Base-by-base conservation (phyloP, 2,329 filamentous ascomycete genomes). In the Curvularia sp. region DNA sequence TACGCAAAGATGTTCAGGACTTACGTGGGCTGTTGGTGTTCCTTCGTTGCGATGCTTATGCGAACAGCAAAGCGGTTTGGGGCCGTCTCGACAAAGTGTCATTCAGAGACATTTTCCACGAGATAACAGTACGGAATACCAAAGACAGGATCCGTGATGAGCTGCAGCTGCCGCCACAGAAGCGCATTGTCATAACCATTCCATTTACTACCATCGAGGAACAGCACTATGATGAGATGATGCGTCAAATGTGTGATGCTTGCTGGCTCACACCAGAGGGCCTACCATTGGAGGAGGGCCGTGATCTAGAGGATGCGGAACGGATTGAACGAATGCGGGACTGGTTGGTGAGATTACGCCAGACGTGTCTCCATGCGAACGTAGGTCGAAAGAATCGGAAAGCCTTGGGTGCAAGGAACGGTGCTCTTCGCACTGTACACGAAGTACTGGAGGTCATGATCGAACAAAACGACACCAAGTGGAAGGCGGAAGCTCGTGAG, bases 391-490 rank as follows among this genome's bases (percentile, higher is more conserved):
- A 85, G 31, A 90, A 89, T 64, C 83, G 89, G 13, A 85, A 84
- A 61, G 84, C 85, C 0, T 77, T 91, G 5, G 89, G 89, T 1
- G 73, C 76, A 20, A 83, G 85, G 44, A 86, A 83, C 49, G 88
- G 86, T 0, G 89, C 91, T 0, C 82, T 97, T 63, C 85, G 91
- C 12, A 96, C 93, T 0, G 89, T 97, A 1, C 86, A 88, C 18
- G 91, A 98, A 75, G 94, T 98, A 1, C 81, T 99, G 10, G 89
- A 92, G 63, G 88, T 89, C 4, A 97, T 99, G 94, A 89, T 97
- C 57, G 92, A 97, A 55, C 88, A 94, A 70, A 93, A 89, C 43
- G 90, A 94, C 57, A 81, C 81, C 5, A 74, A 79, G 0, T 85
- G 94, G 56, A 85, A 88, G 51, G 78, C 83, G 0, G 88, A 94